Evolutionary conservation across 495 filamentous ascomycete genomes (phyloP), one percentile per base, ranked within the genome.

Genomic region (Neurospora pannonica): DNA sequence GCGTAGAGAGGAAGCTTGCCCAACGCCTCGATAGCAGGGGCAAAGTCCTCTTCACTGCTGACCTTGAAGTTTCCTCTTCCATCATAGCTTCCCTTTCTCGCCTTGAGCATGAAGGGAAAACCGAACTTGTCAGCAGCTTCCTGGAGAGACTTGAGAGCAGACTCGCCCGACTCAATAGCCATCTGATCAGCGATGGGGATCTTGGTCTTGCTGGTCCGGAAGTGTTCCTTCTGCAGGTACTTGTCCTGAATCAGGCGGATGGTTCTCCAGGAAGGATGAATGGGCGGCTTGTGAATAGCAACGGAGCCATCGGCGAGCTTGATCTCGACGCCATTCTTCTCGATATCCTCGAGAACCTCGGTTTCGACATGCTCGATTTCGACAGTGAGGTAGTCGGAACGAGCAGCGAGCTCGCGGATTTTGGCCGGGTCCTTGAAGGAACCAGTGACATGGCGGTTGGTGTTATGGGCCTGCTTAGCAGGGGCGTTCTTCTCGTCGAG

Each of bases 341-440:
- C 89, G 60, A 97, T 88, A 74, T 97, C 92, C 81, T 97, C 93
- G 38, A 98, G 87, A n/a, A 94, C 92, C 70, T 94, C 85, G 60
- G 95, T 97, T 77, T 99, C 90, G 72, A 99, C 94, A 85, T 99
- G 96, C 83, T 99, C 96, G 76, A 98, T 98, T 81, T 99, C 96
- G n/a, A 96, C 92, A 9, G 97, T 98, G 38, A 99, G 82, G 17
- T 97, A 88, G 80, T 97, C 94, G 76, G 92, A 96, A 8, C 87
- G 80, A 43, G 88, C 84, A 7, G 97, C 94, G 10, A 99, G 87
- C 79, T 93, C 84, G 19, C 89, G 90, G 74, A 99, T 92, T 38
- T 91, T 90, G 36, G 89, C 88, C 2, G 89, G 83, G 77, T 97
- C 91, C 78, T 92, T 93, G 85, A 97, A 97, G 2, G 93, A 97